Percentiles rank a stretch among this genome's conserved stretches.
These are phyloP conservation scores for Cutaneotrichosporon cutaneum DNA, from an alignment of 1,284 basidiomycete genomes.

Conservation along the genomic window DNA sequence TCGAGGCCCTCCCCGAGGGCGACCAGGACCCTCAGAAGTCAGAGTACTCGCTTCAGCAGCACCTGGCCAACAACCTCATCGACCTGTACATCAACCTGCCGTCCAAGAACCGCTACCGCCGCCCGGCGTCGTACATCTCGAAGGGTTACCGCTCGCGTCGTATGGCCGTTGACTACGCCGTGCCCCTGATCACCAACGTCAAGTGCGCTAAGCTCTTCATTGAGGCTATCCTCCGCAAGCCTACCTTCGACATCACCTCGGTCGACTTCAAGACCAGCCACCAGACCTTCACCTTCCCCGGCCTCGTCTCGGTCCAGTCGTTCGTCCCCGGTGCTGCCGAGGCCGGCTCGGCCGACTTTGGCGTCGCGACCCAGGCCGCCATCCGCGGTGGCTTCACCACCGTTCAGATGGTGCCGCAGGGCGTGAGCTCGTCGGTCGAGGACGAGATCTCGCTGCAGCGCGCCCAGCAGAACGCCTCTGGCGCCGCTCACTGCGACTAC, in stretches of 20 bases:
- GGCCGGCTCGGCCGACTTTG: conserved; percentile 64
- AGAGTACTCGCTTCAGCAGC: conserved; percentile 92
- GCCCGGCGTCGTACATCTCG: conserved; percentile 93
- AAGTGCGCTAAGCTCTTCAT: conserved; percentile 98
- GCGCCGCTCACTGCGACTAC: conserved; percentile 78
- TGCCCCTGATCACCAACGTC: conserved; percentile 97
- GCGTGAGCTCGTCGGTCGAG: conserved; percentile 62
- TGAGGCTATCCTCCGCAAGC: conserved; percentile 88
- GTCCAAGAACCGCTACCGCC: conserved; percentile 95
- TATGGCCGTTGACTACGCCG: conserved; percentile 99
- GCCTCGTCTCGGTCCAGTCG: conserved; percentile 82
- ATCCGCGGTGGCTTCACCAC: conserved; percentile 85
- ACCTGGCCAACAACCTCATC: conserved; percentile 91
- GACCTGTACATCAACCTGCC: conserved; percentile 99
- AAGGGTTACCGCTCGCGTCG: conserved; percentile 96
- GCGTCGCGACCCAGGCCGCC: conserved; percentile 71
- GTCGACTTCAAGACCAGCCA: conserved; percentile 96
- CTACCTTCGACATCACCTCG: conserved; percentile 77
- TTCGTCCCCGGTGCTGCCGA: conserved; percentile 73
- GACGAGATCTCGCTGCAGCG: conserved; percentile 68
- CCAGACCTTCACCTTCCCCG: conserved; percentile 85
- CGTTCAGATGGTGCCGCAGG: conserved; percentile 72
- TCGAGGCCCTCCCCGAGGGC: conserved; percentile 79
- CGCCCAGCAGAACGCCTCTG: conserved; percentile 65
- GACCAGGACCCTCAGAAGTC: conserved; percentile 75